Evolutionary conservation across 176 grass and related monocot genomes (phyloP).

Genomic region (Oryza glumipatula): DNA sequence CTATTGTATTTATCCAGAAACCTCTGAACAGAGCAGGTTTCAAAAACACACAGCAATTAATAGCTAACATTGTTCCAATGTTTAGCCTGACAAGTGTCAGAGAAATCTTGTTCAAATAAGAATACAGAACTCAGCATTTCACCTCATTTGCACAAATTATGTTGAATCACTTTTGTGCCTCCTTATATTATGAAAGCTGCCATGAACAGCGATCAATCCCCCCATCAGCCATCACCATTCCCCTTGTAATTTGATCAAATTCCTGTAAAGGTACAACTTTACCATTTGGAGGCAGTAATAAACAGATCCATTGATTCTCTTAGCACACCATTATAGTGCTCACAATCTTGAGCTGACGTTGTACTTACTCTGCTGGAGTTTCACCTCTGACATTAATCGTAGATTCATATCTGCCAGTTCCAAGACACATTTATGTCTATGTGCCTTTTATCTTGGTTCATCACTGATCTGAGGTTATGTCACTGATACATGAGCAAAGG

Average conservation of each 20-base stretch:
- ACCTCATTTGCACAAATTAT: constrained; percentile 28
- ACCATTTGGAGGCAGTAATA: constrained; percentile 4
- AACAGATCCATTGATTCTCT: constrained; percentile 14
- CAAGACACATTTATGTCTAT: constrained; percentile 32
- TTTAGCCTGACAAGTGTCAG: constrained; percentile 7
- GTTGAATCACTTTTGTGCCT: constrained; percentile 3
- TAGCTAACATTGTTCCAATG: constrained; percentile 24
- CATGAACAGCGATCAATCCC: constrained; percentile 10
- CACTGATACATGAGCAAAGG: constrained; percentile 35
- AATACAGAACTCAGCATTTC: constrained; percentile 26
- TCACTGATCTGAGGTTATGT: constrained; percentile 44
- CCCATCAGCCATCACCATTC: background rate
- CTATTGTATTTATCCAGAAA: constrained; percentile 37
- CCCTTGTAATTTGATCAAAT: constrained; percentile 7
- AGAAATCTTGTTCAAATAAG: background rate
- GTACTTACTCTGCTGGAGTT: constrained; percentile 15
- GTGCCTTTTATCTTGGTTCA: constrained; percentile 27
- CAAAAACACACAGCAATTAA: constrained; percentile 4
- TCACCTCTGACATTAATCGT: constrained; percentile 30
- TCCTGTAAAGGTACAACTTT: background rate
- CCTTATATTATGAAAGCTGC: background rate
- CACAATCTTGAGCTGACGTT: constrained; percentile 22
- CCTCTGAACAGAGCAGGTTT: constrained; percentile 1
- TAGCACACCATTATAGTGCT: constrained; percentile 9
- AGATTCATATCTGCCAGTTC: constrained; percentile 28